A percentile compares a stretch with the other conserved stretches of the same genome.
These are phyloP conservation scores for Clonostachys rosea DNA, from an alignment of 2,329 filamentous ascomycete genomes.

Conservation along the genomic window DNA sequence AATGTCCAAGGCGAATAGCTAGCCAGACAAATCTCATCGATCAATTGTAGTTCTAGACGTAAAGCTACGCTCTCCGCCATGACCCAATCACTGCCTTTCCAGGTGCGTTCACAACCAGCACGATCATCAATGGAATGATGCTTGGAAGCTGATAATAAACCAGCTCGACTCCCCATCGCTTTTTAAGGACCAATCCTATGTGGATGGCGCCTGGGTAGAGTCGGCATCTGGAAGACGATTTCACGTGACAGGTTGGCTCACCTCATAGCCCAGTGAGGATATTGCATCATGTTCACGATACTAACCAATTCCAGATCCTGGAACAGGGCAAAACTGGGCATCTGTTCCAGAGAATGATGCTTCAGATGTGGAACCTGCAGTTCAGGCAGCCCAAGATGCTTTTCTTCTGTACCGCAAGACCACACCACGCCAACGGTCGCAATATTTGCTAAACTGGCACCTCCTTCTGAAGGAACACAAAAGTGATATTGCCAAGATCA, in stretches of 20 bases:
- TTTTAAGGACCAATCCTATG: background rate
- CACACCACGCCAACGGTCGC: constrained; percentile 25
- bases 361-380: constrained; percentile 29
- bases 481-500: constrained; percentile 29
- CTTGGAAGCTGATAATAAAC: no score
- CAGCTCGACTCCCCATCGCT: background rate
- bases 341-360: constrained; percentile 40
- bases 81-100: background rate
- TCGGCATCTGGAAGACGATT: background rate
- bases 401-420: constrained; percentile 30
- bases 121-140: no score
- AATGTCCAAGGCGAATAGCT: no score
- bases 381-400: constrained; percentile 25
- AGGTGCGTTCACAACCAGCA: background rate
- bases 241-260: background rate
- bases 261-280: no score
- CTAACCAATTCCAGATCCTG: constrained; percentile 32
- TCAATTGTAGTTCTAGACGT: no score
- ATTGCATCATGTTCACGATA: no score
- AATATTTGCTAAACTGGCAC: constrained; percentile 31
- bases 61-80: background rate
- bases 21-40: no score
- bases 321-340: constrained; percentile 42
- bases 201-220: background rate
- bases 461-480: constrained; percentile 28